Percentiles rank a stretch among this genome's conserved stretches.
Conservation (phyloP, 805 yeast species). For the Danielia reshetovae region DNA sequence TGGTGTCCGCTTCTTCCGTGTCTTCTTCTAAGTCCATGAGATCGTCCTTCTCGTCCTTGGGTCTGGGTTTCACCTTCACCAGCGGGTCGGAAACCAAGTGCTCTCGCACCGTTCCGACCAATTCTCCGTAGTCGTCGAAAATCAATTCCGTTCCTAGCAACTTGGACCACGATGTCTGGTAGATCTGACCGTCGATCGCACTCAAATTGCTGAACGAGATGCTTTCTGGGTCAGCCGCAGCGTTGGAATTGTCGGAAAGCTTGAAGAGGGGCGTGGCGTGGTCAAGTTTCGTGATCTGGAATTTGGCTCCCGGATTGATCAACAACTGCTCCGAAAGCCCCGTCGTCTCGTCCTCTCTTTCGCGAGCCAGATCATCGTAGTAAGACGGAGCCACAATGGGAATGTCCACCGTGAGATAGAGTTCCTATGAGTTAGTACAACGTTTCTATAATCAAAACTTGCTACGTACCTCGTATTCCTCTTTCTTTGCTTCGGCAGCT, state of each 20-base stretch:
- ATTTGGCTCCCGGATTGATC: slow-evolving; percentile 38
- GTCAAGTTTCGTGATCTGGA: slow-evolving; percentile 34
- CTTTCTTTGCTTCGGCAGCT: slow-evolving; percentile 16
- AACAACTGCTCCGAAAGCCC: slow-evolving; percentile 20
- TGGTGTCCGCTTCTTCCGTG: slow-evolving; percentile 12
- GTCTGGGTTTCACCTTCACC: slow-evolving; percentile 20
- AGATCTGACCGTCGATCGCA: slow-evolving; percentile 46
- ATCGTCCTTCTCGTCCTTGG: slow-evolving; percentile 14
- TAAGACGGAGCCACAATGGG: slow-evolving; percentile 18
- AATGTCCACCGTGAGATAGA: slow-evolving; percentile 22
- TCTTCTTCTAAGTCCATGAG: slow-evolving; percentile 15
- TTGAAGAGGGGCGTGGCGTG: slow-evolving; percentile 33
- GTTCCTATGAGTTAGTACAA: slow-evolving; percentile 17
- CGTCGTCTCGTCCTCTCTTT: slow-evolving; percentile 3
- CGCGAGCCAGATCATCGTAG: slow-evolving; percentile 12
- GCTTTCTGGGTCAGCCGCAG: slow-evolving; percentile 16
- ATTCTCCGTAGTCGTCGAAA: slow-evolving; percentile 41
- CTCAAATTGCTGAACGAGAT: slow-evolving; percentile 23
- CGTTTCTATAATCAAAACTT: not conserved
- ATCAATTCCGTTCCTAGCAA: slow-evolving; percentile 70
- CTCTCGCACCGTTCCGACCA: slow-evolving; percentile 37
- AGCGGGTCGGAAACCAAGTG: slow-evolving; percentile 31
- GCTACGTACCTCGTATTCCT: slow-evolving; percentile 18
- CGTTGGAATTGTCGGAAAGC: slow-evolving; percentile 29
- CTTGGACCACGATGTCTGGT: slow-evolving; percentile 72